Conservation (phyloP, 148 eudicot genomes). For the Amaranthus cruentus region DNA sequence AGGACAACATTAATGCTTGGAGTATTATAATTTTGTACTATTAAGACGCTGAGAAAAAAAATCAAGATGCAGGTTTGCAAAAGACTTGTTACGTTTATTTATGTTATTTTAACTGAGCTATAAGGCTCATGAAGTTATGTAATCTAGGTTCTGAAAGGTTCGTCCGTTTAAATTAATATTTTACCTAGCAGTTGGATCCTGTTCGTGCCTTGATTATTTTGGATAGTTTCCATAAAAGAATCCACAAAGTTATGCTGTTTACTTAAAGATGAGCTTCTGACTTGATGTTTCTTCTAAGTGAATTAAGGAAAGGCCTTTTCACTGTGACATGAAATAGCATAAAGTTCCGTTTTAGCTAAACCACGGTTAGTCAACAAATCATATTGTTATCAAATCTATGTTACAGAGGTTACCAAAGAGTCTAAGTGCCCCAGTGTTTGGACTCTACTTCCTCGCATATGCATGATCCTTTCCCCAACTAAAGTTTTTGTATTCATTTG, state of each 20-base stretch:
- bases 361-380: neutral
- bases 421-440: conserved; percentile 3
- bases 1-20: neutral
- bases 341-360: neutral
- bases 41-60: neutral
- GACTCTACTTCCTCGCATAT: neutral
- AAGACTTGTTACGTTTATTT: neutral
- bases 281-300: neutral
- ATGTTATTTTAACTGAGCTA: neutral
- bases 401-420: neutral
- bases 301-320: neutral
- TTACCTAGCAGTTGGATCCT: neutral
- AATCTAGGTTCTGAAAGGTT: neutral
- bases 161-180: neutral
- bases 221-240: neutral
- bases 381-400: neutral
- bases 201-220: neutral
- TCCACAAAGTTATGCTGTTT: neutral
- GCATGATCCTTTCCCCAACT: neutral
- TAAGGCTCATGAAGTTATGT: neutral
- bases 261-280: neutral
- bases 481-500: neutral
- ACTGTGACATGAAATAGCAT: neutral
- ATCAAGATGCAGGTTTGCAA: neutral
- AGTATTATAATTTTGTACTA: neutral